These are phyloP conservation scores for Diaporthe sp. DNA, from an alignment of 2,329 filamentous ascomycete species.

Conservation along the genomic window DNA sequence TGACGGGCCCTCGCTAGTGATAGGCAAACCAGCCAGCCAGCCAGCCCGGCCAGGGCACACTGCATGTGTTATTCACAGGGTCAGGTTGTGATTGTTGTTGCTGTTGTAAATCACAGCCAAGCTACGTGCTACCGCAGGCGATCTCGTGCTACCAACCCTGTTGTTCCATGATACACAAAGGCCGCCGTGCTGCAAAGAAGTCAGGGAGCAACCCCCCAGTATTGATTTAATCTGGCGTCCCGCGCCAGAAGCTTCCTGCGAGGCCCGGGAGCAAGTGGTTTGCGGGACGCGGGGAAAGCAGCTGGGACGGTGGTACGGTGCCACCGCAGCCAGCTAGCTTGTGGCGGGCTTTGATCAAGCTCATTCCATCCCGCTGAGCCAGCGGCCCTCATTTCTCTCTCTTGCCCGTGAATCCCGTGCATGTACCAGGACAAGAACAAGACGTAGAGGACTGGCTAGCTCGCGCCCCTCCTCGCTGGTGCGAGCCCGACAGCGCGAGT, in stretches of 20 bases:
- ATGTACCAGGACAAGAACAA: neutral
- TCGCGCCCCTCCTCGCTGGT: neutral
- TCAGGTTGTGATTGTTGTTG: neutral
- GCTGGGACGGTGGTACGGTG: neutral
- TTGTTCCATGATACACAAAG: conserved; percentile 2
- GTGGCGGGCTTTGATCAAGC: neutral
- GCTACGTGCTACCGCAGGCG: conserved; percentile 7
- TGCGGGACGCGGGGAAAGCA: conserved; percentile 7
- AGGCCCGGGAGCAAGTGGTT: neutral
- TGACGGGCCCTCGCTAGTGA: neutral
- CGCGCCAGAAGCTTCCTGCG: neutral
- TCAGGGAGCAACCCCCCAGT: neutral
- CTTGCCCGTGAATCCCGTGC: neutral
- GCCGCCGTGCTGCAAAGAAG: neutral
- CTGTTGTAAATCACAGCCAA: neutral
- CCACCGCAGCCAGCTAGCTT: neutral
- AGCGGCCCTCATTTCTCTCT: neutral
- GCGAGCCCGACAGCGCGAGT: conserved; percentile 20
- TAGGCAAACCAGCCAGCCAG: neutral
- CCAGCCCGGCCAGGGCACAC: neutral
- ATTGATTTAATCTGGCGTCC: neutral
- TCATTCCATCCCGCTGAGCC: neutral
- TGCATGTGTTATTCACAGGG: neutral
- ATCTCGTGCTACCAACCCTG: conserved; percentile 10
- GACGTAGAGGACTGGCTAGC: neutral